These are phyloP conservation scores for Sclerotinia nivalis DNA, from an alignment of 2,329 filamentous ascomycete species.

Conservation along the genomic window DNA sequence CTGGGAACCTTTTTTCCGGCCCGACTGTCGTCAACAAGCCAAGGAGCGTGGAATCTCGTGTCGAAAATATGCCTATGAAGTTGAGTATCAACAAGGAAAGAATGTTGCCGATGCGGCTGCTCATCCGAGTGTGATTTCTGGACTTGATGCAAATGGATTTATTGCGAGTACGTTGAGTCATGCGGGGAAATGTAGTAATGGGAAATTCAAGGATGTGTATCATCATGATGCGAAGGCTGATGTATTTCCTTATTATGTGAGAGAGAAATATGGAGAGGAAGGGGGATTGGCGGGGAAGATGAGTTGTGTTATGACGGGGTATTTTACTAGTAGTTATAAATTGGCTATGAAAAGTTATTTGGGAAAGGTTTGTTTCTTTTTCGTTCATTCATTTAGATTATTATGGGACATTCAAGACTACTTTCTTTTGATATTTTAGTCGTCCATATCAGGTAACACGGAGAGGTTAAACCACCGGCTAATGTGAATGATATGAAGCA, in stretches of 20 bases:
- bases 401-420: not conserved
- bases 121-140: conserved; percentile 37
- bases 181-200: conserved; percentile 48
- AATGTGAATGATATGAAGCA: conserved; percentile 34
- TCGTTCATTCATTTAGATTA: not conserved
- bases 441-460: not conserved
- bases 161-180: conserved; percentile 46
- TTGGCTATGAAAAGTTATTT: conserved; percentile 51
- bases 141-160: conserved; percentile 41
- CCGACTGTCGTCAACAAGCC: conserved; percentile 31
- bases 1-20: conserved; percentile 27
- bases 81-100: conserved; percentile 53
- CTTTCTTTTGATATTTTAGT: not conserved
- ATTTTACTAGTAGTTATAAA: conserved; percentile 47
- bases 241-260: conserved; percentile 40
- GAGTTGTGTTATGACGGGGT: conserved; percentile 45
- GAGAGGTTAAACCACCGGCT: not conserved
- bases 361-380: conserved; percentile 44
- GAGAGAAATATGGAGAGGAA: conserved; percentile 44
- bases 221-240: conserved; percentile 56
- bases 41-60: conserved; percentile 40
- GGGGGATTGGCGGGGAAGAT: conserved; percentile 48
- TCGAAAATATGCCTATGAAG: conserved; percentile 43
- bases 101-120: conserved; percentile 58
- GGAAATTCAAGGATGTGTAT: conserved; percentile 50